Conservation (phyloP, 768 basidiomycete species). For the Mycena venus region DNA sequence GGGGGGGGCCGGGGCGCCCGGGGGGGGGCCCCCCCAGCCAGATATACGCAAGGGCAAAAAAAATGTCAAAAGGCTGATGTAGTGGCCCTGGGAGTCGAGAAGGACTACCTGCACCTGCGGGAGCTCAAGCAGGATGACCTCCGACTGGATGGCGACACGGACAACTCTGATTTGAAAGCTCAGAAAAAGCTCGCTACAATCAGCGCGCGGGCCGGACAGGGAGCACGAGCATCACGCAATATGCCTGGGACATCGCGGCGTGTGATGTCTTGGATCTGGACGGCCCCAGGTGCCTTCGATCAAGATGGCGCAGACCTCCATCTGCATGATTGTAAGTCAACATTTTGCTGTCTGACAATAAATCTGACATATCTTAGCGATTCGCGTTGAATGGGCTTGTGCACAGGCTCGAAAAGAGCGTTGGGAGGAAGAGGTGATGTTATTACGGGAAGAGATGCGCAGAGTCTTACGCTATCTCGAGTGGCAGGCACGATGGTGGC, state of each 20-base stretch:
- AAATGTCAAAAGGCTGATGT: no score
- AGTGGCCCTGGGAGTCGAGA: not conserved
- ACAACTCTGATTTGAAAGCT: slow-evolving; percentile 4
- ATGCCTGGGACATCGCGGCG: not conserved
- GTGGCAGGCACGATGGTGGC: no score
- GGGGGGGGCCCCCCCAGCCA: no score
- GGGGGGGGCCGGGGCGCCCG: no score
- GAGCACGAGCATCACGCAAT: not conserved
- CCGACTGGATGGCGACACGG: not conserved
- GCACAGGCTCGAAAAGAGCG: slow-evolving; percentile 17
- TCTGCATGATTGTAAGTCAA: slow-evolving; percentile 13
- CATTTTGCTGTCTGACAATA: not conserved
- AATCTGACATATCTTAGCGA: slow-evolving; percentile 11
- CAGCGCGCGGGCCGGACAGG: not conserved
- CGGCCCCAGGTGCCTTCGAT: slow-evolving; percentile 1
- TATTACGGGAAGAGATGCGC: slow-evolving; percentile 37
- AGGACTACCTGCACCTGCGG: not conserved
- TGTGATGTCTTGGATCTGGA: slow-evolving; percentile 19
- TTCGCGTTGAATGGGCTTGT: slow-evolving; percentile 32
- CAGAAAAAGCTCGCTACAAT: not conserved
- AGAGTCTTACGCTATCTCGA: slow-evolving; percentile 28
- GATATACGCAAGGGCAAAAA: not conserved
- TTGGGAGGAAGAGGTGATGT: slow-evolving; percentile 30
- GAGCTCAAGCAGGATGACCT: slow-evolving; percentile 6
- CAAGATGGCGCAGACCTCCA: not conserved